These are phyloP conservation scores for Endocalyx cinctus DNA, from an alignment of 2,329 filamentous ascomycete species.

Conservation along the genomic window DNA sequence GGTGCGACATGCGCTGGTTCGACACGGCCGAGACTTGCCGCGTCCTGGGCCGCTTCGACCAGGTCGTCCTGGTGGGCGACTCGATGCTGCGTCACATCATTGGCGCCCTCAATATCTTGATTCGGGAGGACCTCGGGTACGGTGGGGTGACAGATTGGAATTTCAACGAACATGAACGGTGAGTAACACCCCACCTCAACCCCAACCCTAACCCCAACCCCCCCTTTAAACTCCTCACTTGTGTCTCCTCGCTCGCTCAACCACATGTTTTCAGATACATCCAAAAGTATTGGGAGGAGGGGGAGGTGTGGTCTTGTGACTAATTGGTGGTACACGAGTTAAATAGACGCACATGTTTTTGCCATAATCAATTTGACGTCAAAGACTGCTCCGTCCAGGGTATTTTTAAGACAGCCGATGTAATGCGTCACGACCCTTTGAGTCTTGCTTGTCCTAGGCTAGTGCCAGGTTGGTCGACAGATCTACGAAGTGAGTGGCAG, in stretches of 20 bases:
- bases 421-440: constrained; percentile 34
- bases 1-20: constrained; percentile 44
- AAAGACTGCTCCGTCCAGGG: constrained; percentile 44
- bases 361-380: constrained; percentile 44
- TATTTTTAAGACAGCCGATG: constrained; percentile 42
- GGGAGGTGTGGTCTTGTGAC: no score
- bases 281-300: no score
- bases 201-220: no score
- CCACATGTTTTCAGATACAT: no score
- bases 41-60: constrained; percentile 40
- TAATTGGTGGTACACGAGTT: no score
- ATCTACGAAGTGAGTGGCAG: constrained; percentile 20
- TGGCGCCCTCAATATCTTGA: constrained; percentile 40
- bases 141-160: constrained; percentile 47
- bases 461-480: constrained; percentile 23
- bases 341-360: constrained; percentile 38
- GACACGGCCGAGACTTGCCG: constrained; percentile 40
- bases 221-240: no score
- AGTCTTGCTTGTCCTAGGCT: constrained; percentile 35
- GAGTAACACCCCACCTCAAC: no score
- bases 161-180: constrained; percentile 38
- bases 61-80: constrained; percentile 42
- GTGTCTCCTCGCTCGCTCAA: no score
- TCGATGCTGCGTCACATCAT: constrained; percentile 45
- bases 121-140: constrained; percentile 42